phyloP scores from a whole-genome alignment of 768 basidiomycete genomes.

The Pleurotus citrinopileatus region DNA sequence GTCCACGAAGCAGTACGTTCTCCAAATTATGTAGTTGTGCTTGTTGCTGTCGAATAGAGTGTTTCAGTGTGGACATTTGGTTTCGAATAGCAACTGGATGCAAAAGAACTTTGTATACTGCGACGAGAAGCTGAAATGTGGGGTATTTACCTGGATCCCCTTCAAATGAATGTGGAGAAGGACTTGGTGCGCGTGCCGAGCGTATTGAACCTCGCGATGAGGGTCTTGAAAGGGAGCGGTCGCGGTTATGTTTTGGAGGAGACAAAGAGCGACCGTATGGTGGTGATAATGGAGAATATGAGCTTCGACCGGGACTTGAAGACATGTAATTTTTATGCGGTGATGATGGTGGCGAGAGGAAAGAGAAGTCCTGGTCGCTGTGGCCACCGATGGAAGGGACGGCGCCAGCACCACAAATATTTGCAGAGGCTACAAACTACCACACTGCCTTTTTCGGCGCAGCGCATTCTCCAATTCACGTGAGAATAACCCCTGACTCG shows the following conservation, averaged over 20 bases:
- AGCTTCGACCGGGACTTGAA: slow-evolving; percentile 23
- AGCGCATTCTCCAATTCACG: neutral
- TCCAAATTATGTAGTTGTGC: slow-evolving; percentile 73
- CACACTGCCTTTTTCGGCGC: neutral
- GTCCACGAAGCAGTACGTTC: slow-evolving; percentile 62
- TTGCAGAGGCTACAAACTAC: neutral
- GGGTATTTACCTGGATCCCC: slow-evolving; percentile 54
- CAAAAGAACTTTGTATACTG: slow-evolving; percentile 19
- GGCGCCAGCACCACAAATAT: slow-evolving; percentile 6
- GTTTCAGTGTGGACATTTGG: slow-evolving; percentile 80
- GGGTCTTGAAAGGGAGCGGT: slow-evolving; percentile 37
- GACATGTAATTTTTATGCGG: slow-evolving; percentile 23
- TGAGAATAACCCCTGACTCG: no score
- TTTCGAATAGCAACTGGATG: slow-evolving; percentile 67
- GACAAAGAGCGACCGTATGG: slow-evolving; percentile 22
- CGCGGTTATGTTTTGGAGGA: slow-evolving; percentile 28
- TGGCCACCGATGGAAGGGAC: neutral
- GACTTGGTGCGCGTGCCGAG: slow-evolving; percentile 54
- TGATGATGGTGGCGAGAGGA: neutral
- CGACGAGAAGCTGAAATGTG: slow-evolving; percentile 6
- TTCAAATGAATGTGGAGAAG: slow-evolving; percentile 47
- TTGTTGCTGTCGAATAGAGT: slow-evolving; percentile 81
- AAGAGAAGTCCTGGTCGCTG: neutral
- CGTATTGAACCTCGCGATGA: slow-evolving; percentile 42
- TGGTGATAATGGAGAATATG: slow-evolving; percentile 13